These are phyloP conservation scores for Lasiosphaeria hispida DNA, from an alignment of 495 filamentous ascomycete species.

Conservation along the genomic window DNA sequence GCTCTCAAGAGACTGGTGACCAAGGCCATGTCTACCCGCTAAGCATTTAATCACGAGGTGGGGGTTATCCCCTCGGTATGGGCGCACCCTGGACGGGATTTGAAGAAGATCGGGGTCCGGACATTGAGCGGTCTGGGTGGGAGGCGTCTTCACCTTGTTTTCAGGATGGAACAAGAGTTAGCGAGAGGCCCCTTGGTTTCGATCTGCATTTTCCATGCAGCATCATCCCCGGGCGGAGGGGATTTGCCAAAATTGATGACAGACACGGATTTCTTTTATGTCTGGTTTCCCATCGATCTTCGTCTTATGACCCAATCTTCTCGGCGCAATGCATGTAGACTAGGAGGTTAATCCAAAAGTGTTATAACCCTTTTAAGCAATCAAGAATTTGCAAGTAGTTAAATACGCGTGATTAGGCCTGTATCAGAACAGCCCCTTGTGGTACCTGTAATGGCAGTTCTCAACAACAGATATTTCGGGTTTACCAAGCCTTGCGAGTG, in stretches of 20 bases:
- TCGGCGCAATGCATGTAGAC: constrained; percentile 48
- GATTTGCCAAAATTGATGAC: constrained; percentile 37
- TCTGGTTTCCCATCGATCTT: constrained; percentile 31
- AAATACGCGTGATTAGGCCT: too few species aligned
- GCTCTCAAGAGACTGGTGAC: constrained; percentile 96
- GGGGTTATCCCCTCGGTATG: constrained; percentile 33
- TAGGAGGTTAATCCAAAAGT: constrained; percentile 38
- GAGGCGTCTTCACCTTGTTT: constrained; percentile 36
- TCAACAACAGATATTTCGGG: too few species aligned
- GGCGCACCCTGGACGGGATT: constrained; percentile 18
- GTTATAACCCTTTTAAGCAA: background rate
- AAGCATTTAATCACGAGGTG: constrained; percentile 41
- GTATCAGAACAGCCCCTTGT: too few species aligned
- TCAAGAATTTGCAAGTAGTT: background rate
- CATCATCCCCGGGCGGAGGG: constrained; percentile 28
- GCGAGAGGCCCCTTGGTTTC: constrained; percentile 18
- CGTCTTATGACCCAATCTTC: constrained; percentile 35
- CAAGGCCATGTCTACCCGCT: constrained; percentile 91
- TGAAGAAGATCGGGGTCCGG: constrained; percentile 30
- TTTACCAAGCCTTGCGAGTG: too few species aligned
- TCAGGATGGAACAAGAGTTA: constrained; percentile 27
- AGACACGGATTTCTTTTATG: constrained; percentile 29
- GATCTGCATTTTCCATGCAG: constrained; percentile 28
- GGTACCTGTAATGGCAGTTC: too few species aligned
- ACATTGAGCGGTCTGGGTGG: constrained; percentile 22